A percentile compares a stretch with the other conserved stretches of the same genome.
Evolutionary conservation across 495 filamentous ascomycete genomes (phyloP).

Genomic region (Aspergillus mulundensis): DNA sequence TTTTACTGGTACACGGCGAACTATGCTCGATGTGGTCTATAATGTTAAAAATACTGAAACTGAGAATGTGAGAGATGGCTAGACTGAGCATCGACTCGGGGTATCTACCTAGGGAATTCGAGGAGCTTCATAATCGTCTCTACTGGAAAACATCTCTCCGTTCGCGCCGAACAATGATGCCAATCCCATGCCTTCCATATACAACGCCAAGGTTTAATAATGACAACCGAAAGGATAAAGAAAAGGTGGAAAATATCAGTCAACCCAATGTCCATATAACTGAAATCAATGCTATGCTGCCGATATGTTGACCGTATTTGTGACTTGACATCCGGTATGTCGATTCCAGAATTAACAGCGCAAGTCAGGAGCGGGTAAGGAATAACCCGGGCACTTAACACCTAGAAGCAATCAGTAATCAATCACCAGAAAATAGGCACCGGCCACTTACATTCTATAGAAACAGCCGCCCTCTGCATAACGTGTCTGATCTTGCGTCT

Average conservation of each 20-base stretch:
- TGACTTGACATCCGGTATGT: slow-evolving; percentile 10
- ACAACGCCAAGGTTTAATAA: slow-evolving; percentile 31
- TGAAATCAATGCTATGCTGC: slow-evolving; percentile 32
- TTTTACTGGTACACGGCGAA: too few species aligned
- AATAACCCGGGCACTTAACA: slow-evolving; percentile 36
- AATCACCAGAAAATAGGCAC: background rate
- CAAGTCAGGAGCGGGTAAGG: slow-evolving; percentile 13
- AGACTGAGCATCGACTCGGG: slow-evolving; percentile 52
- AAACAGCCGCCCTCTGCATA: slow-evolving; percentile 64
- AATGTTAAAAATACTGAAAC: slow-evolving; percentile 11
- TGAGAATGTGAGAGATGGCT: slow-evolving; percentile 39
- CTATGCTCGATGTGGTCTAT: background rate
- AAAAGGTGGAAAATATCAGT: slow-evolving; percentile 17
- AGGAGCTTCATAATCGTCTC: slow-evolving; percentile 44
- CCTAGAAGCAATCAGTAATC: slow-evolving; percentile 34
- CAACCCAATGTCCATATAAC: slow-evolving; percentile 20
- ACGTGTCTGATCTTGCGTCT: slow-evolving; percentile 67
- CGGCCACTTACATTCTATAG: slow-evolving; percentile 77
- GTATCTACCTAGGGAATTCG: slow-evolving; percentile 48
- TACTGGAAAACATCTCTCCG: slow-evolving; percentile 39
- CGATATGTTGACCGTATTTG: slow-evolving; percentile 14
- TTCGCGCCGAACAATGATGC: slow-evolving; percentile 47
- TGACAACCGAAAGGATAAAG: slow-evolving; percentile 3
- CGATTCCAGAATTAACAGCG: slow-evolving; percentile 16
- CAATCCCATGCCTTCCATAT: slow-evolving; percentile 40